Evolutionary conservation across 2,329 filamentous ascomycete genomes (phyloP).

Genomic region (Aspergillus oerlinghausenensis): DNA sequence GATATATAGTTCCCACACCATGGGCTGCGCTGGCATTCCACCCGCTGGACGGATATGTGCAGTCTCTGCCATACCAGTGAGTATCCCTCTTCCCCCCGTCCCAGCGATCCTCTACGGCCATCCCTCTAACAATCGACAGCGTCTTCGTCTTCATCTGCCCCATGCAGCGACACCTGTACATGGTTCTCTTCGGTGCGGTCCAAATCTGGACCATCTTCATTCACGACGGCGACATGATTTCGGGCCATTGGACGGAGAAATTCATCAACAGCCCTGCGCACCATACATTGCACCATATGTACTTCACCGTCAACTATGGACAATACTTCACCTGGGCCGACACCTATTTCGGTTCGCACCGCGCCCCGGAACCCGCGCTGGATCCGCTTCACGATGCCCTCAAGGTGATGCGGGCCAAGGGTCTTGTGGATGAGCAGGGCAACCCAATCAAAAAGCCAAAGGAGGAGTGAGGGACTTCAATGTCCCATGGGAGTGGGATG

Average conservation of each 20-base stretch:
- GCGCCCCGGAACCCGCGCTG: constrained; percentile 24
- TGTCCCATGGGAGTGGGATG: not conserved
- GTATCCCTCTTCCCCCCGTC: not conserved
- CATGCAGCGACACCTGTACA: constrained; percentile 74
- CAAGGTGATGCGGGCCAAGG: not conserved
- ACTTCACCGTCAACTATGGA: constrained; percentile 79
- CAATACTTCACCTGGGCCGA: constrained; percentile 85
- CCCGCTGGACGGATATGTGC: constrained; percentile 75
- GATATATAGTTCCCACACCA: constrained; percentile 62
- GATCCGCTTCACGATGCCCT: not conserved
- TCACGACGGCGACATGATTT: constrained; percentile 64
- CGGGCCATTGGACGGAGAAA: constrained; percentile 1
- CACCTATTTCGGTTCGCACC: constrained; percentile 70
- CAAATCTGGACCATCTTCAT: constrained; percentile 90
- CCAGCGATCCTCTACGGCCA: not conserved
- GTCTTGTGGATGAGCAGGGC: not conserved
- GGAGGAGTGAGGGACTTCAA: not conserved
- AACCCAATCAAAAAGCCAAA: not conserved
- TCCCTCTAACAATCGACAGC: constrained; percentile 8
- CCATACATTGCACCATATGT: constrained; percentile 84
- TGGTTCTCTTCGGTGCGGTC: constrained; percentile 73
- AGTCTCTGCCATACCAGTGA: constrained; percentile 72
- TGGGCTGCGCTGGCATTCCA: constrained; percentile 82
- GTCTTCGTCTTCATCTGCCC: constrained; percentile 79
- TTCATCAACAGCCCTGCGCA: constrained; percentile 85